Conservation (phyloP, 345 rosid genomes). For the Clarkia xantiana region DNA sequence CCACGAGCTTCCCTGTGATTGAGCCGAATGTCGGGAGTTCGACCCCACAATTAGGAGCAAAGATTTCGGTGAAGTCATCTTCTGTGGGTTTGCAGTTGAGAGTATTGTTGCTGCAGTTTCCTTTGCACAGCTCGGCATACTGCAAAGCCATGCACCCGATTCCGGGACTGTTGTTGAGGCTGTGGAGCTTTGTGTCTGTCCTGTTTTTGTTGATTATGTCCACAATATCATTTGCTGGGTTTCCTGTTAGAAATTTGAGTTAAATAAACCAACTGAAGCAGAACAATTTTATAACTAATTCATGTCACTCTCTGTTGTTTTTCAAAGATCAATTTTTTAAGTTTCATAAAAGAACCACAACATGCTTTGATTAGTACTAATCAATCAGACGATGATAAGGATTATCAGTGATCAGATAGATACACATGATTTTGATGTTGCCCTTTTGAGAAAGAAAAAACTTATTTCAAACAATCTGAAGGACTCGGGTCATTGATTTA, state of each 20-base stretch:
- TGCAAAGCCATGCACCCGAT: constrained; percentile 86
- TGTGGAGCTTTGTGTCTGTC: constrained; percentile 37
- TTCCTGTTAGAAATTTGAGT: constrained; percentile 22
- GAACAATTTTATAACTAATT: no score
- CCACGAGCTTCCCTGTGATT: constrained; percentile 59
- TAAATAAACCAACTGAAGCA: no score
- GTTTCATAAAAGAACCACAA: no score
- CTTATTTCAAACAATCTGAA: no score
- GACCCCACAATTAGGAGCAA: constrained; percentile 75
- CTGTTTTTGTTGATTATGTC: constrained; percentile 60
- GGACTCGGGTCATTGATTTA: no score
- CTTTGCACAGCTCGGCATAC: constrained; percentile 56
- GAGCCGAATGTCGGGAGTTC: constrained; percentile 64
- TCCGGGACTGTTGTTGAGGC: constrained; percentile 59
- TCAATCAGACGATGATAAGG: no score
- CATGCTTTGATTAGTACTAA: no score
- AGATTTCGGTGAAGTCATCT: constrained; percentile 62
- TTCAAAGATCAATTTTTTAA: no score
- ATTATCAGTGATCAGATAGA: no score
- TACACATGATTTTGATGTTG: no score
- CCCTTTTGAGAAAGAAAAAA: no score
- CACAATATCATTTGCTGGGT: constrained; percentile 66
- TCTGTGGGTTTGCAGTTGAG: constrained; percentile 50
- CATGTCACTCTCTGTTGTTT: no score
- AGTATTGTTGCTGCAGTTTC: constrained; percentile 44